Evolutionary conservation across 225 moss, liverwort and hornwort genomes (phyloP).

Genomic region (Pseudoscleropodium purum): DNA sequence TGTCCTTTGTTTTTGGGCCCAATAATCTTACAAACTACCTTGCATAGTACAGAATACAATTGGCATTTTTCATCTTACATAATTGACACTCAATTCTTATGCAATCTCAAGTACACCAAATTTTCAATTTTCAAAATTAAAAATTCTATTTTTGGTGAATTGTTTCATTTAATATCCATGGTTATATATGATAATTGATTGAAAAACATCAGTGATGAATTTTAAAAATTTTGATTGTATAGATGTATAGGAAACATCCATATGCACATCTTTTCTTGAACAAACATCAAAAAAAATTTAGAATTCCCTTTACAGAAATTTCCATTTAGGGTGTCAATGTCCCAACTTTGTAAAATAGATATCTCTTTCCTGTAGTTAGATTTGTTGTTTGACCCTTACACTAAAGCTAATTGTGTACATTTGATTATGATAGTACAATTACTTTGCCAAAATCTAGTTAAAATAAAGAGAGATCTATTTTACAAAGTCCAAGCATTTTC

Average conservation of each 20-base stretch:
- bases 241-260: background rate
- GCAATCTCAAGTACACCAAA: background rate
- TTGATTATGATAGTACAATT: background rate
- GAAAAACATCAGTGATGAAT: background rate
- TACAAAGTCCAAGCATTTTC: too few species aligned
- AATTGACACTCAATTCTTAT: background rate
- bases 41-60: background rate
- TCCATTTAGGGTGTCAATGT: background rate
- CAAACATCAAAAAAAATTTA: background rate
- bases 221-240: rapidly evolving
- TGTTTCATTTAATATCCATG: background rate
- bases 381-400: background rate
- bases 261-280: background rate
- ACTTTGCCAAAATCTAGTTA: background rate
- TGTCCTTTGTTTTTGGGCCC: rapidly evolving
- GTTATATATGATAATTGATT: background rate
- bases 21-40: background rate
- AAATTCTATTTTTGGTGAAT: background rate
- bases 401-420: background rate
- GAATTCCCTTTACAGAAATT: background rate
- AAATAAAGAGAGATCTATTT: background rate
- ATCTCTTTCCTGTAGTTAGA: background rate
- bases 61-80: background rate
- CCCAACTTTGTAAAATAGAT: background rate
- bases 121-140: background rate